A percentile compares a stretch with the other conserved stretches of the same genome.
Conservation (phyloP, 2,329 filamentous ascomycete genomes). For the Aspergillus terreus region DNA sequence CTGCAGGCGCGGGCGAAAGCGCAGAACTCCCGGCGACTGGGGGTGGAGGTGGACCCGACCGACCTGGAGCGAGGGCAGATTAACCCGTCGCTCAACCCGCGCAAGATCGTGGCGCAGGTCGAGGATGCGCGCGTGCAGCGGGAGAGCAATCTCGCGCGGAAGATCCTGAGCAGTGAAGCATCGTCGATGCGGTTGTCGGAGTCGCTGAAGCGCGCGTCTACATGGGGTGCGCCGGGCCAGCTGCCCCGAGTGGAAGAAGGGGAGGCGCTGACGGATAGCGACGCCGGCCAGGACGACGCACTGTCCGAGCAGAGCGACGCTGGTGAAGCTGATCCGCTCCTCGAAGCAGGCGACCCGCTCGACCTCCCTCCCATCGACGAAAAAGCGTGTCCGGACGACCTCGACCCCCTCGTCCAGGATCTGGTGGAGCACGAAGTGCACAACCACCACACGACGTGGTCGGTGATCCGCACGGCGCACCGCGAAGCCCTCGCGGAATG, state of each 20-base stretch:
- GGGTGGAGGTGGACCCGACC: constrained; percentile 39
- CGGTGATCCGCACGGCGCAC: constrained; percentile 48
- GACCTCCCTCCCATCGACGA: constrained; percentile 26
- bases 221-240: constrained; percentile 15
- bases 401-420: constrained; percentile 43
- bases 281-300: constrained; percentile 10
- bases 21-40: constrained; percentile 31
- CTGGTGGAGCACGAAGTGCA: constrained; percentile 47
- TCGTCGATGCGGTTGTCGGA: constrained; percentile 23
- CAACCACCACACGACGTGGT: constrained; percentile 48
- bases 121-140: constrained; percentile 41
- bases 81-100: constrained; percentile 33
- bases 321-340: constrained; percentile 1
- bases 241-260: constrained; percentile 12
- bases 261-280: constrained; percentile 20
- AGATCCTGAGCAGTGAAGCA: constrained; percentile 26
- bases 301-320: constrained; percentile 3
- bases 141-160: constrained; percentile 39
- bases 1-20: constrained; percentile 27
- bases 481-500: constrained; percentile 54
- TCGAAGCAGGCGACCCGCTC: neutral
- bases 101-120: constrained; percentile 43
- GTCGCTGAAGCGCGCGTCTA: constrained; percentile 18
- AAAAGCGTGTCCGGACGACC: constrained; percentile 37
- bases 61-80: constrained; percentile 44